phyloP scores from a whole-genome alignment of 441 rosid species.

The Croton setiger region DNA sequence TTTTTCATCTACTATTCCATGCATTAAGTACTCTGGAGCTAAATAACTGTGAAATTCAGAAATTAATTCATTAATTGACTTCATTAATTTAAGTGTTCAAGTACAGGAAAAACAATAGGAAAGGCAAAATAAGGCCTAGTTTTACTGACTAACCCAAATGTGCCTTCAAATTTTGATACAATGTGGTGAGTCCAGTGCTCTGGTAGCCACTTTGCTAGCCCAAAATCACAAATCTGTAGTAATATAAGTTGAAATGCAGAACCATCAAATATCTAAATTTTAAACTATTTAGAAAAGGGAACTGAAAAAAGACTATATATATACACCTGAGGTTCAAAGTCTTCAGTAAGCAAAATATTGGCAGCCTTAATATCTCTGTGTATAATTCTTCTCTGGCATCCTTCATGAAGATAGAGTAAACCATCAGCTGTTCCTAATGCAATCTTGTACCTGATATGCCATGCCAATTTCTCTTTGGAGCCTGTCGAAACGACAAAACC shows the following conservation, averaged over 20 bases:
- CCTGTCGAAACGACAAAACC: constrained; percentile 30
- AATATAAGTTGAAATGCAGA: not conserved
- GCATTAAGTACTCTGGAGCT: constrained; percentile 81
- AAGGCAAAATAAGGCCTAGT: not conserved
- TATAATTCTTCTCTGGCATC: constrained; percentile 74
- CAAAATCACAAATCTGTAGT: constrained; percentile 81
- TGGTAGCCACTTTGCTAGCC: constrained; percentile 88
- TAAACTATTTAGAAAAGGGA: not conserved
- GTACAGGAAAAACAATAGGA: not conserved
- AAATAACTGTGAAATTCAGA: constrained; percentile 48
- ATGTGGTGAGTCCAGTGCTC: constrained; percentile 82
- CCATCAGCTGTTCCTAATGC: constrained; percentile 70
- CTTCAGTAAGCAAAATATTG: constrained; percentile 65
- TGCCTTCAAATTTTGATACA: constrained; percentile 76
- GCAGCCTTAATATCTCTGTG: constrained; percentile 88
- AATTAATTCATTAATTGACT: not conserved
- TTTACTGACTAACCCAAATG: constrained; percentile 60
- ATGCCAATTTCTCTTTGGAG: constrained; percentile 50
- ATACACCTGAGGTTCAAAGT: constrained; percentile 67
- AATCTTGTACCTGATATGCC: constrained; percentile 65
- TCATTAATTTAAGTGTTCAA: not conserved
- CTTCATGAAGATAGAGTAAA: constrained; percentile 60
- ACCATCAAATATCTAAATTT: not conserved
- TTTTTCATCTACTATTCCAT: constrained; percentile 86
- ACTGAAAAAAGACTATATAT: not conserved